Conservation (phyloP, 129 eudicot genomes). For the Chrysanthemum makinoi region DNA sequence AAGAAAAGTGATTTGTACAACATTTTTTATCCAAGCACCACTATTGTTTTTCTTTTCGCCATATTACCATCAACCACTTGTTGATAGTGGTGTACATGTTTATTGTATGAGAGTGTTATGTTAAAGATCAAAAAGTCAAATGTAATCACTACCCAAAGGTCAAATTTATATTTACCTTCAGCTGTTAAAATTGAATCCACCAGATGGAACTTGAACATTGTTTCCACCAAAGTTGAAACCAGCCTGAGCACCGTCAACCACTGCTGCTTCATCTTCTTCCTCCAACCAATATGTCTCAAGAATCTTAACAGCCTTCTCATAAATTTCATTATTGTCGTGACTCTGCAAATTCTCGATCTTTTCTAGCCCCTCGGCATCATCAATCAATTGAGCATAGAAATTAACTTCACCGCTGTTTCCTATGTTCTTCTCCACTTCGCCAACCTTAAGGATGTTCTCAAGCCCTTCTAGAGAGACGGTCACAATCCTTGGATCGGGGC, state of each 20-base stretch:
- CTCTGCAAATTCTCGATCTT: slow-evolving; percentile 81
- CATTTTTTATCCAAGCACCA: too few species aligned
- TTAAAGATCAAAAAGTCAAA: too few species aligned
- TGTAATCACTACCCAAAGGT: too few species aligned
- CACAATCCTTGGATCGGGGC: slow-evolving; percentile 84
- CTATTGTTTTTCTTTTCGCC: too few species aligned
- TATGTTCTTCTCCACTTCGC: slow-evolving; percentile 65
- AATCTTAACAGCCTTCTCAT: slow-evolving; percentile 81
- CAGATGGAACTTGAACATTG: slow-evolving; percentile 56
- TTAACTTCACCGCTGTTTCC: slow-evolving; percentile 64
- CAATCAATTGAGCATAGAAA: slow-evolving; percentile 67
- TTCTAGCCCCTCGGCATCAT: slow-evolving; percentile 82
- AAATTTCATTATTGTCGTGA: slow-evolving; percentile 79
- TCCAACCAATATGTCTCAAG: slow-evolving; percentile 88
- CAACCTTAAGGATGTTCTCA: slow-evolving; percentile 80
- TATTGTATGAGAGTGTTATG: too few species aligned
- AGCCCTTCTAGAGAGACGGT: slow-evolving; percentile 81
- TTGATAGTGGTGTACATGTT: too few species aligned
- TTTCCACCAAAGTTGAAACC: slow-evolving; percentile 61
- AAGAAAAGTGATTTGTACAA: too few species aligned
- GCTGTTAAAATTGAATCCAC: slow-evolving; percentile 74
- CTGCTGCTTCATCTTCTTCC: slow-evolving; percentile 53
- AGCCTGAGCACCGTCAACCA: slow-evolving; percentile 45
- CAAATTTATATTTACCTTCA: slow-evolving; percentile 45
- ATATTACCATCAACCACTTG: too few species aligned